Conservation (phyloP, 2,329 filamentous ascomycete genomes). For the Aureobasidium uvarum region DNA sequence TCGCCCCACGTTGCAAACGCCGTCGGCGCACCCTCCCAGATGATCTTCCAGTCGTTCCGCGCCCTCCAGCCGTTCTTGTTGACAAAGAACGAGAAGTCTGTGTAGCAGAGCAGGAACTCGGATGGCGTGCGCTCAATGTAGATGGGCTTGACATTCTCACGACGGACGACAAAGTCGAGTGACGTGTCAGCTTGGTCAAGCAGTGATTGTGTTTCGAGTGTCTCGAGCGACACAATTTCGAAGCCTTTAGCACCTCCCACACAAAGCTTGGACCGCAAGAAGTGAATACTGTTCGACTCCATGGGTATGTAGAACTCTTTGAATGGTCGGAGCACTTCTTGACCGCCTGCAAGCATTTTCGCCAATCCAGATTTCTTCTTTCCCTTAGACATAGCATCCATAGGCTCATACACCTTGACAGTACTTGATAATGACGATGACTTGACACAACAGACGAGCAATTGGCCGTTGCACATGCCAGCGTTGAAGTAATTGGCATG, state of each 20-base stretch:
- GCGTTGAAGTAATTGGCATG: slow-evolving; percentile 99
- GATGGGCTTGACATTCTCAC: slow-evolving; percentile 90
- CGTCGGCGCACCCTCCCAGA: slow-evolving; percentile 92
- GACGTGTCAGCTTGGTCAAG: slow-evolving; percentile 98
- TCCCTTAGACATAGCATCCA: slow-evolving; percentile 78
- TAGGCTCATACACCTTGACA: slow-evolving; percentile 98
- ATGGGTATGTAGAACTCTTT: slow-evolving; percentile 99
- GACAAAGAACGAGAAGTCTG: slow-evolving; percentile 98
- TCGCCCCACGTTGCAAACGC: slow-evolving; percentile 93
- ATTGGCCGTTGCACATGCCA: slow-evolving; percentile 88
- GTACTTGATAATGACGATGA: slow-evolving; percentile 89
- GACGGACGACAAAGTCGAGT: slow-evolving; percentile 91
- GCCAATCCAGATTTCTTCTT: slow-evolving; percentile 95
- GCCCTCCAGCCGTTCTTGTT: slow-evolving; percentile 98
- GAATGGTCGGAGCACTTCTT: slow-evolving; percentile 94
- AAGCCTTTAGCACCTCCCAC: slow-evolving; percentile 95
- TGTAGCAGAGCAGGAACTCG: slow-evolving; percentile 97
- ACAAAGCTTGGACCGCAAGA: slow-evolving; percentile 93
- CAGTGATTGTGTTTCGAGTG: slow-evolving; percentile 94
- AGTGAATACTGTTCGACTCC: slow-evolving; percentile 97
- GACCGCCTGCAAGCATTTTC: slow-evolving; percentile 91
- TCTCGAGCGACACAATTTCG: slow-evolving; percentile 94
- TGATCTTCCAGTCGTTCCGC: slow-evolving; percentile 92
- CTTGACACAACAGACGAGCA: slow-evolving; percentile 95
- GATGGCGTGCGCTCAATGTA: slow-evolving; percentile 96